Evolutionary conservation across 2,329 filamentous ascomycete species (phyloP).

Genomic region (Lecanoromycetidae sp.): DNA sequence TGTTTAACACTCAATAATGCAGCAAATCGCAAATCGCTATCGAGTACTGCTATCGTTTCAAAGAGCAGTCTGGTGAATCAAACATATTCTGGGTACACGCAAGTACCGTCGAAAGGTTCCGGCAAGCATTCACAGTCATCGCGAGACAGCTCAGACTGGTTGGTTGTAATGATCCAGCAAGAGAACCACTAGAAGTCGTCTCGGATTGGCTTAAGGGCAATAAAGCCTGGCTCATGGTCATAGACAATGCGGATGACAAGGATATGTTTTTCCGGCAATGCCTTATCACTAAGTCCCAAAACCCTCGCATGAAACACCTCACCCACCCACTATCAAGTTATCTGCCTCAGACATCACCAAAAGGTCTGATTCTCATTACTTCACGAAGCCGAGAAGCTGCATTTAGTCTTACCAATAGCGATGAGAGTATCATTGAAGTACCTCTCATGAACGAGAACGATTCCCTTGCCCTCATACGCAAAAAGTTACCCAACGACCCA

Average conservation of each 20-base stretch:
- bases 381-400: too few species aligned
- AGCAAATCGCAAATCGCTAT: slow-evolving; percentile 17
- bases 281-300: neutral
- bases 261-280: slow-evolving; percentile 11
- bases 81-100: slow-evolving; percentile 18
- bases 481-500: neutral
- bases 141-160: slow-evolving; percentile 14
- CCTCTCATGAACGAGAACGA: neutral
- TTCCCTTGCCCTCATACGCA: neutral
- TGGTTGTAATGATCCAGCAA: slow-evolving; percentile 13
- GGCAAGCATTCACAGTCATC: slow-evolving; percentile 15
- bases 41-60: slow-evolving; percentile 14
- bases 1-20: neutral
- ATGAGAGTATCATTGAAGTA: neutral
- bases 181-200: slow-evolving; percentile 13
- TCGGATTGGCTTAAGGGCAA: slow-evolving; percentile 14
- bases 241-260: slow-evolving; percentile 21
- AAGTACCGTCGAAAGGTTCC: slow-evolving; percentile 10
- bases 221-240: slow-evolving; percentile 19
- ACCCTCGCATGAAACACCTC: too few species aligned
- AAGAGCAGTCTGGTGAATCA: neutral
- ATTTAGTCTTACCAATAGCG: too few species aligned
- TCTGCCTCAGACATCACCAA: neutral
- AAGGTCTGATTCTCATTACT: too few species aligned
- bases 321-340: neutral